These are phyloP conservation scores for Cercospora sesami DNA, from an alignment of 2,329 filamentous ascomycete genomes.

Conservation along the genomic window DNA sequence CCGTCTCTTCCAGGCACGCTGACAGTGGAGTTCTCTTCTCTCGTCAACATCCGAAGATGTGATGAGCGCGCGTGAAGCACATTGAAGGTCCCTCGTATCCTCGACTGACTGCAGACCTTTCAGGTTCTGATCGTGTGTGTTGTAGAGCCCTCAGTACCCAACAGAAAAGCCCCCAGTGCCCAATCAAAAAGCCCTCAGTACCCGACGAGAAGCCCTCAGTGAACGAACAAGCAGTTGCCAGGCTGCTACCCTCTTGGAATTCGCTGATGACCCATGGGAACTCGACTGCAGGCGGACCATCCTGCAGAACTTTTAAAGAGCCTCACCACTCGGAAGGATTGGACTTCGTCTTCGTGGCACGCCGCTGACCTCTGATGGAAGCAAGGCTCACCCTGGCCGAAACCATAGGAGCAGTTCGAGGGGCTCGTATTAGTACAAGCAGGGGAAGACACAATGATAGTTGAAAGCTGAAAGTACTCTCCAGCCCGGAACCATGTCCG, in stretches of 20 bases:
- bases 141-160: background rate
- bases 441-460: background rate
- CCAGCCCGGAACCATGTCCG: background rate
- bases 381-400: background rate
- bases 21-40: constrained; percentile 1
- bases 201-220: background rate
- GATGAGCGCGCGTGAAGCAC: background rate
- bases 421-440: constrained; percentile 1
- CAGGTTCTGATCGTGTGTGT: background rate
- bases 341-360: constrained; percentile 5
- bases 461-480: background rate
- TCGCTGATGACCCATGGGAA: background rate
- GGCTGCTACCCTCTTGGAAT: background rate
- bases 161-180: background rate
- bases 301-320: background rate
- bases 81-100: background rate
- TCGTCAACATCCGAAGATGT: background rate
- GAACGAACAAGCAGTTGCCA: constrained; percentile 2
- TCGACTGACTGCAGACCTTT: background rate
- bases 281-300: constrained; percentile 5
- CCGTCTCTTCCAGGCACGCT: background rate
- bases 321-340: background rate
- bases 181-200: background rate
- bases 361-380: background rate
- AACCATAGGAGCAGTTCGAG: background rate